Evolutionary conservation across 164 flowering plant species (phyloP).

Genomic region (Dillenia turbinata): DNA sequence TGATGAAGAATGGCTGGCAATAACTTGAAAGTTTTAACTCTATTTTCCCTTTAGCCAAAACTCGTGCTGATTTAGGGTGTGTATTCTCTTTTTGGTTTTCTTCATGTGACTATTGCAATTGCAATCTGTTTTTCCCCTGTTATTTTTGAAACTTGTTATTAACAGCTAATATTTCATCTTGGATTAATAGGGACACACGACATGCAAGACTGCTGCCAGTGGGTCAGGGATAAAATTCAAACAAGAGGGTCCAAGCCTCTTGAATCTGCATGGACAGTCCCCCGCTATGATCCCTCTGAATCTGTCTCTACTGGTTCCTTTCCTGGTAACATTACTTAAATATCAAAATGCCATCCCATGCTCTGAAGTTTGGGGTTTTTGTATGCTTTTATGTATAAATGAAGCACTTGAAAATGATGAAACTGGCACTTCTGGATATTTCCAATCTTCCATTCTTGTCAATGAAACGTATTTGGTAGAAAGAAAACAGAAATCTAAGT

Average conservation of each 20-base stretch:
- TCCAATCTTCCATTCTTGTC: too few species aligned
- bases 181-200: slow-evolving; percentile 37
- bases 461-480: too few species aligned
- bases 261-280: slow-evolving; percentile 63
- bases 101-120: neutral
- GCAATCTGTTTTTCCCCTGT: neutral
- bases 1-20: slow-evolving; percentile 98
- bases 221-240: slow-evolving; percentile 54
- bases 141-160: neutral
- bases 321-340: slow-evolving; percentile 32
- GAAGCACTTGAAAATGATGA: neutral
- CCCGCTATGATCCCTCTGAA: slow-evolving; percentile 47
- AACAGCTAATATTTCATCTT: slow-evolving; percentile 4
- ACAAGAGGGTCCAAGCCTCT: slow-evolving; percentile 67
- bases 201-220: slow-evolving; percentile 48
- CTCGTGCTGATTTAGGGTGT: slow-evolving; percentile 49
- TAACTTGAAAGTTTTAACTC: slow-evolving; percentile 61
- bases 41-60: slow-evolving; percentile 52
- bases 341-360: neutral
- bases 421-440: too few species aligned
- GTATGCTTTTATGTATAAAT: neutral
- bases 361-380: neutral
- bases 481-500: too few species aligned
- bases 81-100: neutral
- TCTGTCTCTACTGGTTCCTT: slow-evolving; percentile 22